These are phyloP conservation scores for Botrytis porri DNA, from an alignment of 2,329 filamentous ascomycete genomes.

Conservation along the genomic window DNA sequence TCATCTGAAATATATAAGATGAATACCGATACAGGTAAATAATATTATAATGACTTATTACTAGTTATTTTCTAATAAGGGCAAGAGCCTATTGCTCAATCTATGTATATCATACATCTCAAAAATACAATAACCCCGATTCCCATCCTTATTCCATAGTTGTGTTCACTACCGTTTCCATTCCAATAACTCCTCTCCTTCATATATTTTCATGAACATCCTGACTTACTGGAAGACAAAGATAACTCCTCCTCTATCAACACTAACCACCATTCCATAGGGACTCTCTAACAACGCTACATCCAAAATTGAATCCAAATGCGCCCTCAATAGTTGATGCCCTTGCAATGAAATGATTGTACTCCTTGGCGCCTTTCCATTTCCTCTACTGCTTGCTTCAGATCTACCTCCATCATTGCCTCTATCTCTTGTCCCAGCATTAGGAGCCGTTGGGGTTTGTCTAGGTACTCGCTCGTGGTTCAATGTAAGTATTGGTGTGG, in stretches of 20 bases:
- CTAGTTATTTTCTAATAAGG: background rate
- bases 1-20: background rate
- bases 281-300: constrained; percentile 84
- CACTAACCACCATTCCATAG: constrained; percentile 89
- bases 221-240: constrained; percentile 64
- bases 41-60: background rate
- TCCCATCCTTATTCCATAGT: background rate
- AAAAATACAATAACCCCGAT: background rate
- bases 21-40: background rate
- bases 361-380: constrained; percentile 59
- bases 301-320: constrained; percentile 85
- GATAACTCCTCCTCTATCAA: constrained; percentile 83
- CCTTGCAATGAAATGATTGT: constrained; percentile 87
- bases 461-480: constrained; percentile 54
- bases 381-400: constrained; percentile 32
- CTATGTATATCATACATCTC: constrained; percentile 3
- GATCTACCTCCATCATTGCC: constrained; percentile 29
- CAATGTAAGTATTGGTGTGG: constrained; percentile 60
- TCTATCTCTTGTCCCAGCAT: constrained; percentile 30
- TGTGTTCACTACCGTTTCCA: constrained; percentile 16
- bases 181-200: constrained; percentile 23
- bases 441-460: constrained; percentile 35
- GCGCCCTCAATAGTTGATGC: constrained; percentile 78
- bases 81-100: background rate
- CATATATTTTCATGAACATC: background rate